Base-by-base conservation (phyloP, 805 yeast genomes). In the Candida ovalis region DNA sequence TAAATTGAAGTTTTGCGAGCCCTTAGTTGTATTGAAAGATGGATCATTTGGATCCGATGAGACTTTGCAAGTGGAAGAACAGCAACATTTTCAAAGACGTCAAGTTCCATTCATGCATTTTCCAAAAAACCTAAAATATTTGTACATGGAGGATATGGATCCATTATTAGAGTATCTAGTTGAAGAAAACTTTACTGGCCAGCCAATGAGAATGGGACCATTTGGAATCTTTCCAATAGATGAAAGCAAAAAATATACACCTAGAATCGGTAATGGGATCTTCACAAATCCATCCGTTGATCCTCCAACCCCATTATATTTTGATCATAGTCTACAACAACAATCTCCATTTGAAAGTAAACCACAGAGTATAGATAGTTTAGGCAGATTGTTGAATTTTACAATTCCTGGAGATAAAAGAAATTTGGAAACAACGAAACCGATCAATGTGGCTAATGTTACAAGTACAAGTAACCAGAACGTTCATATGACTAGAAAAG, bases 1-100 rank as follows among this genome's bases (percentile, higher is more conserved):
- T 47, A 71, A 70, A 35, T 62, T 80, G 27, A 73, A 75, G 17
- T 79, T 80, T 72, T 67, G 74, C 24, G 71, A 68, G 28, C 72
- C 74, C 15, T 54, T 71, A 44, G 67, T 74, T 0, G 56, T 75
- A 8, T 51, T 53, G 15, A 15, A 46, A 7, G 56, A 58, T 41
- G 63, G 61, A 3, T 46, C 57, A 19, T 30, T 57, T 23, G 63
- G 53, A 12, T 42, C 52, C 21, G 50, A 41, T 19, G 19, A 43
- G 7, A 47, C 48, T 1, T 30, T 28, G 2, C 51, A 43, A 13
- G 48, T 45, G 13, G 51, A 49, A 0, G 53, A 44, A 7, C 43
- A 25, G 12, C 53, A 51, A 18, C 43, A 59, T 43, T 69, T 68
- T 48, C 76, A 71, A 63, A 63, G 83, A 51, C 62, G 82, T 25